Percentiles rank a stretch among this genome's conserved stretches.
Evolutionary conservation across 2,329 filamentous ascomycete genomes (phyloP).

Genomic region (Aspergillus pseudotamarii): DNA sequence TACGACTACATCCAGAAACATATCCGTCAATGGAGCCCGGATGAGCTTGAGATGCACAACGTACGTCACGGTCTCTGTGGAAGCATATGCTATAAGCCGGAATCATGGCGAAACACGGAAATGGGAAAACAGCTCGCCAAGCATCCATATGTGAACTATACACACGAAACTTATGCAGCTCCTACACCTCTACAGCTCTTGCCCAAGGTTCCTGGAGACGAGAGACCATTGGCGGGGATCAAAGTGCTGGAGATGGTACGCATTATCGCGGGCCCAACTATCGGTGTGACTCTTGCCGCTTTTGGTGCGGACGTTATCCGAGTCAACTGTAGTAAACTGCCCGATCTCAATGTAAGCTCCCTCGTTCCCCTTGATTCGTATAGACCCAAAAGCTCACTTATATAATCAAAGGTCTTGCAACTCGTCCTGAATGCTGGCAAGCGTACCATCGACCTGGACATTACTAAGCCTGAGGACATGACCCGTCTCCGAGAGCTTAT

Average conservation of each 20-base stretch:
- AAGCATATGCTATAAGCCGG: constrained; percentile 48
- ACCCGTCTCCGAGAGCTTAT: constrained; percentile 47
- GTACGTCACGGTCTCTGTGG: constrained; percentile 48
- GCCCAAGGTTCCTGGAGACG: constrained; percentile 5
- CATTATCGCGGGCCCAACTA: constrained; percentile 45
- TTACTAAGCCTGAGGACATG: constrained; percentile 47
- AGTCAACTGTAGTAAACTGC: constrained; percentile 46
- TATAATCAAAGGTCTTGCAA: constrained; percentile 21
- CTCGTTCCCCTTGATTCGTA: neutral
- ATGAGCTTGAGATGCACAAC: constrained; percentile 49
- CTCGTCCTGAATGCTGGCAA: constrained; percentile 27
- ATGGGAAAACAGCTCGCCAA: constrained; percentile 48
- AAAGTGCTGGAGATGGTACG: constrained; percentile 52
- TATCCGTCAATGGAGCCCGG: constrained; percentile 37
- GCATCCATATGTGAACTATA: constrained; percentile 49
- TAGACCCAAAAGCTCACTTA: neutral
- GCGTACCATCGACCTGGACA: constrained; percentile 45
- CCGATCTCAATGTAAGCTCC: constrained; percentile 33
- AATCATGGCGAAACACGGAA: constrained; percentile 47
- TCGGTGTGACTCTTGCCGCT: constrained; percentile 46
- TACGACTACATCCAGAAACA: constrained; percentile 33
- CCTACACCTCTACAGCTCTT: constrained; percentile 36
- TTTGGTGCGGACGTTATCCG: constrained; percentile 53
- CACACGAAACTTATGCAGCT: constrained; percentile 36
- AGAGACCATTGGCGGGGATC: constrained; percentile 46